Percentiles rank a stretch among this genome's conserved stretches.
Conservation (phyloP, 1,284 basidiomycete species). For the Ustilago sp. region DNA sequence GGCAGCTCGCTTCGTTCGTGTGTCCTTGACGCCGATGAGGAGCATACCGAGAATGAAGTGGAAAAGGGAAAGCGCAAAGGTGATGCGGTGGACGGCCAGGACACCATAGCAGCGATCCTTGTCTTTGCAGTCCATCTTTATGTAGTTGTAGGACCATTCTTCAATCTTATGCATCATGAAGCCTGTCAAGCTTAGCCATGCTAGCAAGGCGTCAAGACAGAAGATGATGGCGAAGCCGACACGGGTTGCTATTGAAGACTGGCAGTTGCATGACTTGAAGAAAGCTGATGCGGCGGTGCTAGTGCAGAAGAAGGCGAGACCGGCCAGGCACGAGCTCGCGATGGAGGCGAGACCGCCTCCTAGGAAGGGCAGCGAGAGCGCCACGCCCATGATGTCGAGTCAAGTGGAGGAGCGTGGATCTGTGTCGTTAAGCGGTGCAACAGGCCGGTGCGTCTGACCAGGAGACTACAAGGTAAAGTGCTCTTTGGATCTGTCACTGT, state of each 20-base stretch:
- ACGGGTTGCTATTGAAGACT: constrained; percentile 96
- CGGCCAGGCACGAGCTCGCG: constrained; percentile 66
- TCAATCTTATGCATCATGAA: constrained; percentile 87
- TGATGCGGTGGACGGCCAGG: constrained; percentile 96
- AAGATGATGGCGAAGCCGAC: constrained; percentile 98
- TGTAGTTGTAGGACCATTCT: constrained; percentile 93
- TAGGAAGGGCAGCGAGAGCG: constrained; percentile 87
- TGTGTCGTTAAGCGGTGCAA: neutral
- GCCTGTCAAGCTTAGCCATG: constrained; percentile 94
- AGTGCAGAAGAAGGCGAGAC: constrained; percentile 73
- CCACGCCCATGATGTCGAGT: constrained; percentile 77
- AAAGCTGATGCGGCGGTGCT: constrained; percentile 94
- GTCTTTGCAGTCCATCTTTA: constrained; percentile 94
- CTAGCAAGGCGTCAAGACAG: constrained; percentile 92
- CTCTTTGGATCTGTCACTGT: neutral
- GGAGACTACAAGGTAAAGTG: neutral
- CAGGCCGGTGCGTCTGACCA: neutral
- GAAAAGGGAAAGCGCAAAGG: constrained; percentile 91
- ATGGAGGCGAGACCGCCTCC: constrained; percentile 80
- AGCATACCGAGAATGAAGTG: constrained; percentile 83
- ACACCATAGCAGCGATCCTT: constrained; percentile 93
- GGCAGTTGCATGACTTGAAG: constrained; percentile 98
- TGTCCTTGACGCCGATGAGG: constrained; percentile 88
- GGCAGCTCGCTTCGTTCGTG: constrained; percentile 87
- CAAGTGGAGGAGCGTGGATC: neutral